A percentile compares a stretch with the other conserved stretches of the same genome.
phyloP scores from a whole-genome alignment of 2,329 filamentous ascomycete species.

The Ophiocordyceps camponoti-rufipedis region DNA sequence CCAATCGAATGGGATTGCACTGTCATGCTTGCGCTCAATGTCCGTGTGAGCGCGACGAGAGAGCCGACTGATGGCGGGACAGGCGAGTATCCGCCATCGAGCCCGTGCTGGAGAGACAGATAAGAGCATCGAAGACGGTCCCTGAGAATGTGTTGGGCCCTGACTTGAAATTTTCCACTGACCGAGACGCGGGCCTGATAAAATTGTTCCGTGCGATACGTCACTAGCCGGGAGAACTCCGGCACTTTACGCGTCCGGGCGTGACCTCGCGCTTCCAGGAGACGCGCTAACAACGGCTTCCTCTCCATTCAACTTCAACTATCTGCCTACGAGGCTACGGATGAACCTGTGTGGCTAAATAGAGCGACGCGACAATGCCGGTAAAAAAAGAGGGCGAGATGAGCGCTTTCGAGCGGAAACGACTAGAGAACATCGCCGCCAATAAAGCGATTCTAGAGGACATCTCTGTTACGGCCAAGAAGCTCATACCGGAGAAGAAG shows the following conservation, averaged over 20 bases:
- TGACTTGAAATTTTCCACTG: slow-evolving; percentile 14
- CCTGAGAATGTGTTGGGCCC: neutral
- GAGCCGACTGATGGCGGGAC: neutral
- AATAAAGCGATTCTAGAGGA: slow-evolving; percentile 69
- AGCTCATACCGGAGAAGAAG: slow-evolving; percentile 40
- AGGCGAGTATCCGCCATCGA: slow-evolving; percentile 14
- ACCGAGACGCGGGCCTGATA: neutral
- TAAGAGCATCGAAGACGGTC: slow-evolving; percentile 31
- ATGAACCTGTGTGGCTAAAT: no score
- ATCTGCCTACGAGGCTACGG: neutral
- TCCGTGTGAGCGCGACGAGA: neutral
- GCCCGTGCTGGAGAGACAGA: slow-evolving; percentile 61
- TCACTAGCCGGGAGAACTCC: neutral
- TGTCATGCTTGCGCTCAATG: slow-evolving; percentile 7
- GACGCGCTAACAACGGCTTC: neutral
- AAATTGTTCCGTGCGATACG: neutral
- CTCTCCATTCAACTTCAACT: neutral
- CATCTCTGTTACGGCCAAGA: slow-evolving; percentile 53
- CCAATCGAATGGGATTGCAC: slow-evolving; percentile 35
- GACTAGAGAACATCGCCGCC: slow-evolving; percentile 71
- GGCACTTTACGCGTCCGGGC: neutral
- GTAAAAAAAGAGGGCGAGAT: slow-evolving; percentile 28
- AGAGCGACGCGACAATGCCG: slow-evolving; percentile 20
- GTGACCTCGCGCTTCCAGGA: neutral
- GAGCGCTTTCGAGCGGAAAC: slow-evolving; percentile 73